Evolutionary conservation across 2,329 filamentous ascomycete genomes (phyloP), one percentile per base, ranked within the genome.

Genomic region (Cytospora paraplurivora): DNA sequence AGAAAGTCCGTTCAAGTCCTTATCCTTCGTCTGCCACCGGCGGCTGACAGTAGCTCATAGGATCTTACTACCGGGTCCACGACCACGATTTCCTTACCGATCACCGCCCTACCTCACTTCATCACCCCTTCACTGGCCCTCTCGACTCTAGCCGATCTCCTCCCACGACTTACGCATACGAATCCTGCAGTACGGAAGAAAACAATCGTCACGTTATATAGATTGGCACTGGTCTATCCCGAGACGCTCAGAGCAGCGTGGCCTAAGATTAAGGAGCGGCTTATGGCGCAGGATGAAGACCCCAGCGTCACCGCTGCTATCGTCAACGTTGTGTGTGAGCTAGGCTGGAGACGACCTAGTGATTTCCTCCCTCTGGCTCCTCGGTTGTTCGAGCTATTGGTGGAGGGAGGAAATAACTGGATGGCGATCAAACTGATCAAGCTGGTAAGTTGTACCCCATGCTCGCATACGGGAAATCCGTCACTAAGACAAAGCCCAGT

Each of bases 401-500:
- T 97, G 13, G 90, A 96, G 66, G 89, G 93, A 62, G 90, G 90
- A 44, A 98, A 99, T 76, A 99, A 99, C 76, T 99, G 95, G 95
- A 98, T 99, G 94, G 93, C 93, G 64, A 99, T 99, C 74, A 99
- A 99, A 75, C 86, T 99, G 67, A 98, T 99, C 75, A 99, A 99
- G 78, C 84, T 99, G 67, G 92, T 94, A 75, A 69, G 85, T 78
- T 19, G 19, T 27, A 59, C 64, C n/a, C 69, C 38, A 35, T 8
- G 19, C 11, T 4, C 6, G 2, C n/a, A n/a, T 12, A 27, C 1
- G 11, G n/a, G 17, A 27, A 7, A 4, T 1, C 12, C 12, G 4
- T 21, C 5, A 50, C 65, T 71, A 33, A 69, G 8, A n/a, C 37
- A 35, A 10, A 3, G 15, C 19, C 1, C 71, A 96, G 90, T 99